Percentiles rank a stretch among this genome's conserved stretches.
These are phyloP conservation scores for Diutina scorzettiae DNA, from an alignment of 1,139 yeast species.

Conservation along the genomic window DNA sequence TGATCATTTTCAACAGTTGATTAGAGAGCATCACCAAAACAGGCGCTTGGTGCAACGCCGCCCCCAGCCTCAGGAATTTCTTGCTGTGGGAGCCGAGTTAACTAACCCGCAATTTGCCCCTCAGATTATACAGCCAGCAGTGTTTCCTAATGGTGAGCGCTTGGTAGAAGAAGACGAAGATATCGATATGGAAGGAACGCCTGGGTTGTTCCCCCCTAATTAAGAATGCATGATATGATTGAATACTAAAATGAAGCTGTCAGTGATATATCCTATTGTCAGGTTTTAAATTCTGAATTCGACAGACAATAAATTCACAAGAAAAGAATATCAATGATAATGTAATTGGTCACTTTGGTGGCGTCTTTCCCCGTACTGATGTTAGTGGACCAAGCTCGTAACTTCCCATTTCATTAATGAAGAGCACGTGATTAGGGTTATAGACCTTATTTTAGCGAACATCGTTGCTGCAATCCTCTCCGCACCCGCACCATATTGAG, in stretches of 20 bases:
- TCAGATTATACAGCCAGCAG: slow-evolving; percentile 32
- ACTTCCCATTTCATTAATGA: too few relatives aligned
- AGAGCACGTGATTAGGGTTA: not conserved
- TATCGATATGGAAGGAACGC: slow-evolving; percentile 21
- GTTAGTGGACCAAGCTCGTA: too few relatives aligned
- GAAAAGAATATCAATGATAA: too few relatives aligned
- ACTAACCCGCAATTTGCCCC: slow-evolving; percentile 19
- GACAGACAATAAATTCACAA: too few relatives aligned
- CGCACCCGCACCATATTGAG: not conserved
- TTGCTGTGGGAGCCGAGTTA: not conserved
- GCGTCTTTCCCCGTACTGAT: too few relatives aligned
- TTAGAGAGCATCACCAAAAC: slow-evolving; percentile 20
- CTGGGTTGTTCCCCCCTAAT: slow-evolving; percentile 20
- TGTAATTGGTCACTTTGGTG: too few relatives aligned
- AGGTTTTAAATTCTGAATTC: not conserved
- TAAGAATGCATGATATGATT: not conserved
- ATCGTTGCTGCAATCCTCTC: not conserved
- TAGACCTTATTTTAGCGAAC: not conserved
- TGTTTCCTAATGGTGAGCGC: slow-evolving; percentile 25
- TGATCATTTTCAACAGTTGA: slow-evolving; percentile 25
- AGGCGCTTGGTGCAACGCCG: slow-evolving; percentile 13
- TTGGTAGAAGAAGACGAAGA: slow-evolving; percentile 21
- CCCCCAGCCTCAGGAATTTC: slow-evolving; percentile 9
- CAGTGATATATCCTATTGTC: not conserved
- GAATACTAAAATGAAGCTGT: not conserved